A percentile compares a stretch with the other conserved stretches of the same genome.
These are phyloP conservation scores for Beta corolliflora DNA, from an alignment of 179 eudicot species.

Conservation along the genomic window DNA sequence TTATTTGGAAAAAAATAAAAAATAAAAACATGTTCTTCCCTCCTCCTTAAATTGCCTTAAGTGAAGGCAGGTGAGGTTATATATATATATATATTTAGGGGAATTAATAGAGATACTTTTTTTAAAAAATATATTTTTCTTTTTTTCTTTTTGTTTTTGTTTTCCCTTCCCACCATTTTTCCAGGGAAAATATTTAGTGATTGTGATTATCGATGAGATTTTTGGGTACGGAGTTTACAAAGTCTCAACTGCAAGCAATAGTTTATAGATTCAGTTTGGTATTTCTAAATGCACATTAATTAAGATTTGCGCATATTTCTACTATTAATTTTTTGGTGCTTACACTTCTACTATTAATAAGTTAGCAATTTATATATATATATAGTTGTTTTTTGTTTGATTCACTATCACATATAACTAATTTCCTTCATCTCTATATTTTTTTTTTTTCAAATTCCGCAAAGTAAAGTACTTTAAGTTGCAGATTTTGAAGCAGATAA, in stretches of 20 bases:
- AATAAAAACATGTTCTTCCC: slow-evolving; percentile 12
- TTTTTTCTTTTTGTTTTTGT: neutral
- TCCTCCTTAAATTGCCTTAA: neutral
- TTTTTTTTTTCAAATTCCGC: too few species aligned
- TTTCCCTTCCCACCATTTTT: slow-evolving; percentile 17
- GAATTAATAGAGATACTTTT: neutral
- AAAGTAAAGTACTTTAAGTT: too few species aligned
- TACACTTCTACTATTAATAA: too few species aligned
- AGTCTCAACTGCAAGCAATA: slow-evolving; percentile 7
- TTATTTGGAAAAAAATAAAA: neutral
- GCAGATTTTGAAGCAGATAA: too few species aligned
- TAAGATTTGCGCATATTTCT: neutral
- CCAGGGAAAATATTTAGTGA: neutral
- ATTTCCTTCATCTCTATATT: too few species aligned
- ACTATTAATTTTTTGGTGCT: neutral
- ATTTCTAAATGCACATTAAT: neutral
- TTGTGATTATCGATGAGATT: slow-evolving; percentile 17
- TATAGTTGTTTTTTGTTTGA: too few species aligned
- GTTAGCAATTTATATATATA: too few species aligned
- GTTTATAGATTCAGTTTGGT: neutral
- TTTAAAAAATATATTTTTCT: neutral
- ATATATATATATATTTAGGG: slow-evolving; percentile 17
- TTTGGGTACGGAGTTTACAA: slow-evolving; percentile 2
- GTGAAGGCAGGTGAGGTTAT: slow-evolving; percentile 5
- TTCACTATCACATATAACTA: too few species aligned